Evolutionary conservation across 129 eudicot genomes (phyloP).

Genomic region (Escallonia rubra): DNA sequence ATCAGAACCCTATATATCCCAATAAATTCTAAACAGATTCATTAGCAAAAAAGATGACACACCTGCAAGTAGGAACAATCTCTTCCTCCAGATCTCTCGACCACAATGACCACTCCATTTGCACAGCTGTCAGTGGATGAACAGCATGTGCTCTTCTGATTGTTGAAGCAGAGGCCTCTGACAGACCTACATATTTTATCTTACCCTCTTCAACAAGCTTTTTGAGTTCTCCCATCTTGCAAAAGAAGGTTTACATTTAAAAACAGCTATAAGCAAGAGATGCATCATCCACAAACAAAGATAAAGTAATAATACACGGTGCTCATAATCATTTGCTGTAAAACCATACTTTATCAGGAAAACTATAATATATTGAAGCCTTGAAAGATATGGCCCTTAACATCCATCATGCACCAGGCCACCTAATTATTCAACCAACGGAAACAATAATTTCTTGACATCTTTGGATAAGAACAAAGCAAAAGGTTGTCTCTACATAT

Average conservation of each 20-base stretch:
- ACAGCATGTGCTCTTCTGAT: conserved; percentile 71
- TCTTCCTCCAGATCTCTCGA: conserved; percentile 59
- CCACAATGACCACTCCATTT: conserved; percentile 75
- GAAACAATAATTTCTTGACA: too few relatives aligned
- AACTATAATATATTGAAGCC: too few relatives aligned
- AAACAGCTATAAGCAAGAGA: too few relatives aligned
- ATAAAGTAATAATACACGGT: too few relatives aligned
- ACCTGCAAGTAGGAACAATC: conserved; percentile 69
- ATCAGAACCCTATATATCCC: background rate
- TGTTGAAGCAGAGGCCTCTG: conserved; percentile 53
- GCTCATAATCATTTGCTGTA: too few relatives aligned
- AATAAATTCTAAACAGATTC: background rate
- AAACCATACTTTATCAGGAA: too few relatives aligned
- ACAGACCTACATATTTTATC: conserved; percentile 53
- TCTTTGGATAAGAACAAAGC: too few relatives aligned
- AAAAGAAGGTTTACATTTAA: background rate
- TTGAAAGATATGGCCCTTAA: too few relatives aligned
- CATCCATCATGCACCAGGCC: too few relatives aligned
- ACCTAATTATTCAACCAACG: too few relatives aligned
- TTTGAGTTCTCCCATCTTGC: conserved; percentile 66
- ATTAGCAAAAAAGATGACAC: background rate
- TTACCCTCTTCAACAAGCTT: conserved; percentile 69
- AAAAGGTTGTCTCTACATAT: too few relatives aligned
- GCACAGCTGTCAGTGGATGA: conserved; percentile 65
- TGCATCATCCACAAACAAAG: too few relatives aligned